Evolutionary conservation across 202 grass and related monocot species (phyloP), one percentile per base, ranked within the genome.

Genomic region (Zizania palustris): DNA sequence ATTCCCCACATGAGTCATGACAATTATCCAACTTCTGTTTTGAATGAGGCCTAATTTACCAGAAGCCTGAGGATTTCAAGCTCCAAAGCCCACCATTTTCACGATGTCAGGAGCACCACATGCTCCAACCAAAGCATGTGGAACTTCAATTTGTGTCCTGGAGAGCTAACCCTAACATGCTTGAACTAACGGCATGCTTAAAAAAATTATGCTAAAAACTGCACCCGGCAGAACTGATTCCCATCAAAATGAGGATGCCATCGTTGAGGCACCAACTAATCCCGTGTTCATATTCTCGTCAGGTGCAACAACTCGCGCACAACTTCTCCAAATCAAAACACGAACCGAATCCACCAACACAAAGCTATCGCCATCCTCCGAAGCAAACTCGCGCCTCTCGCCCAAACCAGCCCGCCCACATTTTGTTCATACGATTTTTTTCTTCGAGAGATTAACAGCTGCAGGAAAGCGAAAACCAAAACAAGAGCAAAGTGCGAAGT

Each of bases 241-340:
- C 16, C 51, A n/a, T 36, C 7, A 43, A 19, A 67, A 48, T 2
- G 0, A 55, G 63, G 22, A 64, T 8, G 11, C 10, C 39, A 58
- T 56, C 15, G 9, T 33, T 3, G 12, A 59, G n/a, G 60, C 35
- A 44, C 70, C 57, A 80, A 37, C 71, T 65, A 75, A 67, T 42
- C 7, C 51, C 36, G 49, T 12, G 76, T 45, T 19, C 63, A 81
- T 75, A 7, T 65, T 76, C 39, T 53, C 64, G 76, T 80, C 75
- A 44, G 39, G 43, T 28, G 59, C 49, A 38, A 57, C 59, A 65
- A 71, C 80, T n/a, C 9, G 49, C 16, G 16, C 50, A 33, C 50
- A 33, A 39, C 46, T 37, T 44, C 77, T 2, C 21, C 59, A 37
- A 75, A 76, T 88, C 76, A 84, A 84, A 44, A 22, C 70, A 88